Evolutionary conservation across 768 basidiomycete genomes (phyloP), one percentile per base, ranked within the genome.

Genomic region (Tulasnella sp.): DNA sequence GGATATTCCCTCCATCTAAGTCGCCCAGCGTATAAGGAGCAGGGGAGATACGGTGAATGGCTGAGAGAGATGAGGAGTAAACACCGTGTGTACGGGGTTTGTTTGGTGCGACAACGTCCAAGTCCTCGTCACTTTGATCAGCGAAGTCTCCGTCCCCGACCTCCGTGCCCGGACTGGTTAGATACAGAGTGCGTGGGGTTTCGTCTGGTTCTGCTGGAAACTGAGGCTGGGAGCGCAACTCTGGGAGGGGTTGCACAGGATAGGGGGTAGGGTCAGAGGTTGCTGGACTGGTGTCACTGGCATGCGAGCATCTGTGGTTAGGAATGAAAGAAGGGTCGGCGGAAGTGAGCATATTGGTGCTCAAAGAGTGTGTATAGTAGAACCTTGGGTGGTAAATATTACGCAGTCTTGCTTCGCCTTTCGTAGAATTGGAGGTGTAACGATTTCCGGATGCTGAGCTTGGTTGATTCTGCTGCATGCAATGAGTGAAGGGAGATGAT

Each of bases 141-240:
- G 69, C 76, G 13, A 71, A n/a, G 61, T 77, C 76, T n/a, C n/a
- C 37, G 20, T 77, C 76, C 26, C 76, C 76, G 4, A 46, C n/a
- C 69, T 77, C 76, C 13, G 76, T 70, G 29, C 48, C 76, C 2
- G 76, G 76, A 44, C 67, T 70, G 13, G 42, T 77, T 23, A 42
- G 35, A 35, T 77, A 77, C 0, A 70, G 0, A 3, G 76, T 77
- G 7, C 42, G 57, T 4, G 76, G 76, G 32, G 76, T 70, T 20
- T 77, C 76, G 29, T 77, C 71, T n/a, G 55, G n/a, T 23, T 57
- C 55, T 57, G 29, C 5, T 5, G 55, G 55, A 35, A 35, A 5
- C 2, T n/a, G 55, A 13, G 55, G 5, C 15, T 5, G 9, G 5
- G 23, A 0, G 10, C 55, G 10, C 29, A 29, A n/a, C 55, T 57